These are phyloP conservation scores for Gillenia trifoliata DNA, from an alignment of 306 rosid species.

Conservation along the genomic window DNA sequence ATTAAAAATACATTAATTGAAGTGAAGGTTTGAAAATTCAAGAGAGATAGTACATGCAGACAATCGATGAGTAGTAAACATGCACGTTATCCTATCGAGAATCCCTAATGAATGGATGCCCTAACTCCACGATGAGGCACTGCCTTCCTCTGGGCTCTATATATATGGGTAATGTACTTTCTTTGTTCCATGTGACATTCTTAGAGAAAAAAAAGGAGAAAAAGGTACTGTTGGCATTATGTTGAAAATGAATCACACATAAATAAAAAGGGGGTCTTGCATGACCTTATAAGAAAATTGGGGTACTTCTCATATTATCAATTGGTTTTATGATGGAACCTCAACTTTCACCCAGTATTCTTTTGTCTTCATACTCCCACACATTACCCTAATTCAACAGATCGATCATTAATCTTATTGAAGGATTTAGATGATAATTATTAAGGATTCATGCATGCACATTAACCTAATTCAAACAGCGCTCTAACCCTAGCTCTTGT, in stretches of 20 bases:
- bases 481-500: neutral
- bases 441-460: neutral
- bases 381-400: neutral
- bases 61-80: neutral
- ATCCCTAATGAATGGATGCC: constrained; percentile 33
- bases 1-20: neutral
- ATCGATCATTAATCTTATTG: no score
- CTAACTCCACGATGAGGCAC: constrained; percentile 27
- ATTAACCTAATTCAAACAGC: neutral
- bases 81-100: constrained; percentile 14
- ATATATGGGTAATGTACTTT: neutral
- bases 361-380: no score
- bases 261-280: no score
- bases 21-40: neutral
- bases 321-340: no score
- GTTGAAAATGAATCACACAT: no score
- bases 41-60: neutral
- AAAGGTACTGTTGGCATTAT: neutral
- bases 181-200: constrained; percentile 5
- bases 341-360: no score
- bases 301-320: no score
- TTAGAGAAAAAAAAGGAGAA: neutral
- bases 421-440: no score
- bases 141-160: constrained; percentile 7
- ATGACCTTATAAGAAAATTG: no score